phyloP scores from a whole-genome alignment of 2,329 filamentous ascomycete species.

The Colletotrichum ledebouriae region DNA sequence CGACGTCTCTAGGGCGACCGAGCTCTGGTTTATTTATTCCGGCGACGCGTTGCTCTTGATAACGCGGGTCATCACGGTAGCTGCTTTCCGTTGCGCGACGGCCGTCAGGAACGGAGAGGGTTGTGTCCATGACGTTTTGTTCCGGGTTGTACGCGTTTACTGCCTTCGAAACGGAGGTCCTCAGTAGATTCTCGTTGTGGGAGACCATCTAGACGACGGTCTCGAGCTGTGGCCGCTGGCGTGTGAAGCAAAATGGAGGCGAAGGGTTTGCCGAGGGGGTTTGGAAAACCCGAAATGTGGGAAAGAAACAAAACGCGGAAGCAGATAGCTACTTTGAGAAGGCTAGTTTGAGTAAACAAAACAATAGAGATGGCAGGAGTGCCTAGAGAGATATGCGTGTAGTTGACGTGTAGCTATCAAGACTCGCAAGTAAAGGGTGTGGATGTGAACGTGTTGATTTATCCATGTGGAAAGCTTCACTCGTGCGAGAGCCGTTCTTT shows the following conservation, averaged over 20 bases:
- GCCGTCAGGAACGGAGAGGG: neutral
- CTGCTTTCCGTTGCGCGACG: neutral
- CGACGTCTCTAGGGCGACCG: neutral
- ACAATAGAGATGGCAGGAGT: neutral
- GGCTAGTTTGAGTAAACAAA: neutral
- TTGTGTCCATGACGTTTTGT: neutral
- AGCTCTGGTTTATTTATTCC: neutral
- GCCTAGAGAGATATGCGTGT: slow-evolving; percentile 11
- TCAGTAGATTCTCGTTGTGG: slow-evolving; percentile 1
- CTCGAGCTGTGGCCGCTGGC: neutral
- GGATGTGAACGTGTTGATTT: neutral
- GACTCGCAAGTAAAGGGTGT: slow-evolving; percentile 16
- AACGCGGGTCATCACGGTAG: too few species aligned
- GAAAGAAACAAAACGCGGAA: slow-evolving; percentile 6
- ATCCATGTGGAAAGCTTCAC: slow-evolving; percentile 10
- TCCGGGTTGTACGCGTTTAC: neutral
- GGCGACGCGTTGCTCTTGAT: too few species aligned
- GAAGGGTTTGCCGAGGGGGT: neutral
- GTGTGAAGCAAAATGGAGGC: neutral
- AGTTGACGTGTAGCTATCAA: slow-evolving; percentile 14
- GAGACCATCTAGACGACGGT: slow-evolving; percentile 4
- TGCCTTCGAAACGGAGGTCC: neutral
- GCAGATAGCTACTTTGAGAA: neutral
- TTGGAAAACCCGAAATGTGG: neutral
- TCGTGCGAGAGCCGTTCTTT: neutral